Base-by-base conservation (phyloP, 768 basidiomycete species). In the Hortiboletus campestris region DNA sequence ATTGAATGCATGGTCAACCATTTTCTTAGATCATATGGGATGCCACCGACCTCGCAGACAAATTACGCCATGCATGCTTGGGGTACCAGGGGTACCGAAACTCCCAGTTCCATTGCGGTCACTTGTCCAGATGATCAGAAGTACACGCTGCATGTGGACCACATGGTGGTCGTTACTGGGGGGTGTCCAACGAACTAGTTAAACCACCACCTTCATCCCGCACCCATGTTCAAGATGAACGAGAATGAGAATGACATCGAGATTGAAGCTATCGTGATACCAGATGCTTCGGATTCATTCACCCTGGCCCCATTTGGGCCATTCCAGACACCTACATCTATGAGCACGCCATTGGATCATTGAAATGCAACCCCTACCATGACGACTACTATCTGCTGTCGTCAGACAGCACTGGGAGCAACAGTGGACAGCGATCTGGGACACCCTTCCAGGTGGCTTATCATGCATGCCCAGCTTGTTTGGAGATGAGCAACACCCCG, bases 241-340 rank as follows among this genome's bases (percentile, higher is more conserved):
- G 74, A 22, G 65, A 68, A 44, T 45, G 42, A 22, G 65, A 64
- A 0, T 56, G 64, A 32, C 63, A 64, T n/a, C n/a, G n/a, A n/a
- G n/a, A n/a, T 47, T 56, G 65, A n/a, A 16, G 61, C 61, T 58
- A 65, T 65, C 66, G 67, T 13, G 65, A 67, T 17, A 59, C 61
- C 32, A 62, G 68, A 41, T 63, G 69, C 20, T 70, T 64, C 48
- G 68, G 68, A 62, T 74, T 74, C 66, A 81, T 84, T 56, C 80
- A 82, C 68, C 78, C 79, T 28, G 75, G n/a, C n/a, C n/a, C n/a
- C n/a, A n/a, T n/a, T n/a, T n/a, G 76, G 49, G 63, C 72, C 50
- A 67, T 69, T 38, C 75, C 72, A 59, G 80, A 83, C 59, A 79
- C 80, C 38, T 86, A 78, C 73, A 76, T 87, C 59, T 78, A 78